Conservation (phyloP, 2,329 filamentous ascomycete species). For the Pseudogymnoascus sp. region DNA sequence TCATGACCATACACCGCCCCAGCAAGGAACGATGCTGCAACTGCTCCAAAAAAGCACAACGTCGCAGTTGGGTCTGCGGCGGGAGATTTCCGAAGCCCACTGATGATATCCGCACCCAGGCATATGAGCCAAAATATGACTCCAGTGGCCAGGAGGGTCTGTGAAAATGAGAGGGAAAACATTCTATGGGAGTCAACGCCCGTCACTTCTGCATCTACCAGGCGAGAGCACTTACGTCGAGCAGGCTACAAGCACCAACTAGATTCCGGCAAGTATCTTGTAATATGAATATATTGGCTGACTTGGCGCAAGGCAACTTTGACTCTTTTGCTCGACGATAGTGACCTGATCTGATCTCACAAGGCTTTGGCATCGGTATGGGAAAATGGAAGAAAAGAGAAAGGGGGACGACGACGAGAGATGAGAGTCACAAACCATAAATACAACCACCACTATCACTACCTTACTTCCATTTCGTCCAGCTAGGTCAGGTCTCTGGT, state of each 20-base stretch:
- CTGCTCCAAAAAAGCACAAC: neutral
- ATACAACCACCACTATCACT: neutral
- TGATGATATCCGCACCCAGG: neutral
- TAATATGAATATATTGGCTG: neutral
- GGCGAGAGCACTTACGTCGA: neutral
- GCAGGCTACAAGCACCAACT: neutral
- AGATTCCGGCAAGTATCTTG: neutral
- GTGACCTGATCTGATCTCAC: neutral
- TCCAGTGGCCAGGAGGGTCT: neutral
- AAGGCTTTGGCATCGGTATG: neutral
- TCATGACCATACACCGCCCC: neutral
- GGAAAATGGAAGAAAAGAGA: neutral
- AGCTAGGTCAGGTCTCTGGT: neutral
- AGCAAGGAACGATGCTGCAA: neutral
- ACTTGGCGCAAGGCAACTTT: conserved; percentile 2
- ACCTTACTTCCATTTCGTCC: neutral
- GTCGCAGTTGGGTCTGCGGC: neutral
- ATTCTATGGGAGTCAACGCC: neutral
- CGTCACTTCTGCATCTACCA: neutral
- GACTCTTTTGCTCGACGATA: neutral
- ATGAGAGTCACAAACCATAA: neutral
- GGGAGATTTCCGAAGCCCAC: neutral
- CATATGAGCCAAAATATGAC: neutral
- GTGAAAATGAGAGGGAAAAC: neutral
- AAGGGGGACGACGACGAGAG: neutral